Evolutionary conservation across 169 alveolate species (phyloP).

Genomic region (Theileria equi): DNA sequence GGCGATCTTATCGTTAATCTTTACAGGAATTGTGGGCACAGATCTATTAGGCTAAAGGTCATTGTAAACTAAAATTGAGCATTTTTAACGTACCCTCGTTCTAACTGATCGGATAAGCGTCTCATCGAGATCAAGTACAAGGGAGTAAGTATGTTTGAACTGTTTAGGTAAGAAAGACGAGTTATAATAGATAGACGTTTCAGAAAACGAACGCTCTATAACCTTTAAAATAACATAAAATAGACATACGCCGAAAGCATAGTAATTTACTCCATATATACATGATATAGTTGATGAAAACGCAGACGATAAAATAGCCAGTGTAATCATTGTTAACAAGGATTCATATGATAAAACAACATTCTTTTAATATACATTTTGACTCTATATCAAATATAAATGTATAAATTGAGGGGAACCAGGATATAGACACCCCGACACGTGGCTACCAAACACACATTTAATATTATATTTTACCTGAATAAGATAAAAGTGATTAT

Average conservation of each 20-base stretch:
- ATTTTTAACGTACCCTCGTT: neutral
- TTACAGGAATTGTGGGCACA: constrained; percentile 19
- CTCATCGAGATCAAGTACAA: constrained; percentile 50
- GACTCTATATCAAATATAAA: no score
- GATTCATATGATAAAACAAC: no score
- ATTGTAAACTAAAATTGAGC: neutral
- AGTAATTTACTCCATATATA: constrained; percentile 16
- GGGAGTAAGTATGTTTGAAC: constrained; percentile 10
- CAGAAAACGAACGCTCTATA: neutral
- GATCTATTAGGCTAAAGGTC: neutral
- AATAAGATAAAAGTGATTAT: no score
- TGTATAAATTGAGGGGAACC: no score
- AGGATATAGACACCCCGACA: no score
- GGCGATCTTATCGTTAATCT: constrained; percentile 33
- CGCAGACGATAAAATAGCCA: no score
- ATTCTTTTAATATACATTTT: no score
- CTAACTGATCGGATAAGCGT: constrained; percentile 26
- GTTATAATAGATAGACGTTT: neutral
- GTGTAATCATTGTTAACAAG: no score
- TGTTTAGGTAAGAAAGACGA: constrained; percentile 3
- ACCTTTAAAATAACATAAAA: neutral
- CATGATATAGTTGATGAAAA: neutral
- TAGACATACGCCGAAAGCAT: neutral
- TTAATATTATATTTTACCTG: no score
- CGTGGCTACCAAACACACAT: no score